These are phyloP conservation scores for Rubus parviflorus DNA, from an alignment of 306 rosid species.

Conservation along the genomic window DNA sequence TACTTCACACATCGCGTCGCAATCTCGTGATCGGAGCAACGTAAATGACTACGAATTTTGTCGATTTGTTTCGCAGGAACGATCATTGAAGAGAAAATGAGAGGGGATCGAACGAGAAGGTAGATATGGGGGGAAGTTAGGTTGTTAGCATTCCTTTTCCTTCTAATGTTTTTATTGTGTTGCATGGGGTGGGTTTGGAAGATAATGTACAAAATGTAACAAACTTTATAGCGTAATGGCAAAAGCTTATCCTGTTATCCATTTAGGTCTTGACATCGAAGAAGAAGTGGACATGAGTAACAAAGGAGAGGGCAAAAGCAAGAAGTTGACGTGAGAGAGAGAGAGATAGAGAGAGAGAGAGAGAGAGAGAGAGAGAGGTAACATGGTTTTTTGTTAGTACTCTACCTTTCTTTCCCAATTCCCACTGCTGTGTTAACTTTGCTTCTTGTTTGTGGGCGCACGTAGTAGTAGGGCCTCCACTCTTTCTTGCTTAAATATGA, in stretches of 20 bases:
- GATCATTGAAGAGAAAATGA: neutral
- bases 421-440: conserved; percentile 35
- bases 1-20: neutral
- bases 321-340: conserved; percentile 48
- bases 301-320: conserved; percentile 1
- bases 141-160: neutral
- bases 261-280: conserved; percentile 39
- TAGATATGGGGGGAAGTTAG: neutral
- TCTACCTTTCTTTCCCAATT: conserved; percentile 23
- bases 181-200: conserved; percentile 42
- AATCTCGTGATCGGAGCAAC: neutral
- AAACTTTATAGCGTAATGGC: conserved; percentile 31
- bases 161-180: conserved; percentile 17
- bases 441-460: conserved; percentile 47
- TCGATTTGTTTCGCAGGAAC: neutral
- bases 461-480: conserved; percentile 47
- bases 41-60: neutral
- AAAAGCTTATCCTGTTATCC: conserved; percentile 66
- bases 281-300: conserved; percentile 50
- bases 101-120: neutral
- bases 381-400: conserved; percentile 31
- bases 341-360: neutral
- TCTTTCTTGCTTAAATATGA: conserved; percentile 46
- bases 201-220: conserved; percentile 35
- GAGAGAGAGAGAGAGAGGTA: neutral